Evolutionary conservation across 1,139 yeast genomes (phyloP), one percentile per base, ranked within the genome.

Genomic region (Citeromyces siamensis): DNA sequence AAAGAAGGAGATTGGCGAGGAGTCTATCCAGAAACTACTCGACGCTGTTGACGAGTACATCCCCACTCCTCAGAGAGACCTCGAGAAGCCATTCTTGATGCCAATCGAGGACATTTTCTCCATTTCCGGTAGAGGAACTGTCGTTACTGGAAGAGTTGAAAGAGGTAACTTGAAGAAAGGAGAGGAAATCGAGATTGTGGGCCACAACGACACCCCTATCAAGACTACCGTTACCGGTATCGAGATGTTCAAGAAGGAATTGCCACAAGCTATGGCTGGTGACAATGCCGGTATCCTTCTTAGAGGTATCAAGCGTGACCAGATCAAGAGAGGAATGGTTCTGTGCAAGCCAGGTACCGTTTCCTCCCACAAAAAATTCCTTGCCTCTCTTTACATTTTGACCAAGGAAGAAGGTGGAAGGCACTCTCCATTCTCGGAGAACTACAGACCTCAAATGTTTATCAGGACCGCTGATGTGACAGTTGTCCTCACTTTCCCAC

Each of bases 341-440:
- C 69, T 88, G 56, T 81, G 94, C 55, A 86, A 86, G 71, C 90
- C 95, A 52, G 88, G 85, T 48, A 68, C 94, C 47, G 84, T 88
- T 53, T 77, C 84, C 64, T 83, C 98, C 43, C 95, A 88, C 77
- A 78, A 81, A 63, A 86, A 84, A 69, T 76, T 90, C 70, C 75
- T 90, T 60, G 93, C 95, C 44, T 88, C 98, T 38, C 66, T 90
- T 58, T 90, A 90, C 66, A 78, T 88, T 48, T 73, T 93, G 60
- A 73, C 94, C 57, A 81, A 85, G 64, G 98, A 90, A 60, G 99
- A 90, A 70, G 98, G 98, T 74, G 99, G 99, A 56, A 90, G 99
- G 69, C 95, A 85, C 70, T 82, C 95, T 47, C 93, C 95, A 47
- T 93, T 90, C 62, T 90, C 94, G 58, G 85, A 81, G 65, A 82